Conservation (phyloP, 2,329 filamentous ascomycete species). For the Monosporascus sp. region DNA sequence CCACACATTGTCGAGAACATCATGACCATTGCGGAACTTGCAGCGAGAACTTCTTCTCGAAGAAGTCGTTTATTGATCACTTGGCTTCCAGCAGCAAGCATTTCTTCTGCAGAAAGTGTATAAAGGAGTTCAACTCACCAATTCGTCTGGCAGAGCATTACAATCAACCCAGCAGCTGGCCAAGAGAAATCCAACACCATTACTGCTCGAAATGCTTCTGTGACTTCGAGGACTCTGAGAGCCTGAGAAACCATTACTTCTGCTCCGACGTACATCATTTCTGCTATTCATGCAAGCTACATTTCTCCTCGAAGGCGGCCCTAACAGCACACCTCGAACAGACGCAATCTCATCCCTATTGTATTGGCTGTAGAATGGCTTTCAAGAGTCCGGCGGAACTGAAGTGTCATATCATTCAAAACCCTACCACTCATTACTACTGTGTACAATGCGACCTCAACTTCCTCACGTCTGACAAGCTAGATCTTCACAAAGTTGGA, state of each 20-base stretch:
- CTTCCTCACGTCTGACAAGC: neutral
- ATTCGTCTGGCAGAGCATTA: neutral
- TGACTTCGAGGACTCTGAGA: neutral
- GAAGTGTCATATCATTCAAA: neutral
- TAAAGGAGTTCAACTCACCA: neutral
- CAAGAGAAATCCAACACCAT: neutral
- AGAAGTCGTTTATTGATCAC: too few species aligned
- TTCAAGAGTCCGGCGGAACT: neutral
- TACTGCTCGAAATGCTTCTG: neutral
- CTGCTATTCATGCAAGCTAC: neutral
- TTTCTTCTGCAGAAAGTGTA: slow-evolving; percentile 3
- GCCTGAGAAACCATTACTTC: slow-evolving; percentile 1
- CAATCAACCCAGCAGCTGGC: neutral
- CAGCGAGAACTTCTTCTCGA: neutral
- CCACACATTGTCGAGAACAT: neutral
- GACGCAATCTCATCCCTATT: neutral
- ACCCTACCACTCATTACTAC: neutral
- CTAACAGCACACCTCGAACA: neutral
- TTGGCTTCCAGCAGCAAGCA: slow-evolving; percentile 1
- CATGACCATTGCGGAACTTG: neutral
- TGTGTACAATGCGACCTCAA: neutral
- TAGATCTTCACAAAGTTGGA: neutral
- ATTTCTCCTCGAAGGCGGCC: neutral
- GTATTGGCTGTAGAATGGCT: neutral
- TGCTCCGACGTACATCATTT: slow-evolving; percentile 1